These are phyloP conservation scores for Metschnikowia reukaufii DNA, from an alignment of 805 yeast genomes.

Conservation along the genomic window DNA sequence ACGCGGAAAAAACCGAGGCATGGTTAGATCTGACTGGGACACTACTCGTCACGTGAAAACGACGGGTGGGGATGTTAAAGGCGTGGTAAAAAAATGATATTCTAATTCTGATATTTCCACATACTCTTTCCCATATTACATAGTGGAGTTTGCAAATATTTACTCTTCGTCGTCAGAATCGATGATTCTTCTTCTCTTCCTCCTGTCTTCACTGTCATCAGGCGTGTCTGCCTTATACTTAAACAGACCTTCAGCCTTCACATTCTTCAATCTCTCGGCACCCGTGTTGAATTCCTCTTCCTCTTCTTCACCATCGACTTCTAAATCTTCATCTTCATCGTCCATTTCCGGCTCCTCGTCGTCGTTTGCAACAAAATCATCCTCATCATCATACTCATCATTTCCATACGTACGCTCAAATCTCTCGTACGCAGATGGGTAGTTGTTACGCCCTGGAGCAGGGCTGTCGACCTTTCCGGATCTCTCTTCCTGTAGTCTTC, in stretches of 20 bases:
- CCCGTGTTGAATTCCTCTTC: constrained; percentile 52
- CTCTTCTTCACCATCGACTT: constrained; percentile 46
- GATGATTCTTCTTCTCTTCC: constrained; percentile 50
- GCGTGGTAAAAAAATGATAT: too few species aligned
- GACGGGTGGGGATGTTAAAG: too few species aligned
- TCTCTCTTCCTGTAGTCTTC: constrained; percentile 60
- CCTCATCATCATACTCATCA: constrained; percentile 40
- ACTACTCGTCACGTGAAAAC: neutral
- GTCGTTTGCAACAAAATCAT: constrained; percentile 46
- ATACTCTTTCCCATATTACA: neutral
- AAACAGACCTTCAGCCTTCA: constrained; percentile 57
- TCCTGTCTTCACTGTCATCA: constrained; percentile 32
- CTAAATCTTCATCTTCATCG: constrained; percentile 37
- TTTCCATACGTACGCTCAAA: constrained; percentile 38
- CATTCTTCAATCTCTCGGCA: constrained; percentile 56
- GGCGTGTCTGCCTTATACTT: constrained; percentile 38
- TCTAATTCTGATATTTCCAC: neutral
- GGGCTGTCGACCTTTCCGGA: constrained; percentile 48
- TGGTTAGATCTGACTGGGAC: neutral
- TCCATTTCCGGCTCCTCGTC: constrained; percentile 40
- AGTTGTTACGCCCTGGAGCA: constrained; percentile 20
- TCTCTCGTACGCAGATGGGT: constrained; percentile 38
- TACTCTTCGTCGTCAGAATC: constrained; percentile 53
- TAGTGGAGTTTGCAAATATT: constrained; percentile 3
- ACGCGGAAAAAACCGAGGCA: neutral